Percentiles rank a stretch among this genome's conserved stretches.
Evolutionary conservation across 768 basidiomycete genomes (phyloP).

Genomic region (Neoboletus magnificus): DNA sequence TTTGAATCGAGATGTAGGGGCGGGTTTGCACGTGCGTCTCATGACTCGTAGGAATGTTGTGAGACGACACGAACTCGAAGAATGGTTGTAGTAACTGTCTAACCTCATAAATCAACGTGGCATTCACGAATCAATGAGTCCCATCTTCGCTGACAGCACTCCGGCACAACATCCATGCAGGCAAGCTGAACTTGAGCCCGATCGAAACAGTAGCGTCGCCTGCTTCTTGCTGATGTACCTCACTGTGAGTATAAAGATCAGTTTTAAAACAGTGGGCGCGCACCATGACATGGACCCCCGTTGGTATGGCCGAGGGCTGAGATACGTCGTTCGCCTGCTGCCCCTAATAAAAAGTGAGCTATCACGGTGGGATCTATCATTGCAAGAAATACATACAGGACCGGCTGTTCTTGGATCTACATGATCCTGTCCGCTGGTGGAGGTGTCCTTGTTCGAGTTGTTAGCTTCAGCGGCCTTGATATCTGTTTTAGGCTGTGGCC

Average conservation of each 20-base stretch:
- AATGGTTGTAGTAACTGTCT: background rate
- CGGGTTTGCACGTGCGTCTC: slow-evolving; percentile 41
- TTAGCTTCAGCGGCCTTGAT: background rate
- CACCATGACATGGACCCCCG: background rate
- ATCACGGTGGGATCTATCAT: background rate
- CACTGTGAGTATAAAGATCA: background rate
- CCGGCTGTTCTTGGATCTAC: background rate
- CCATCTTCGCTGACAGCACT: background rate
- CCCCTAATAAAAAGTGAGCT: background rate
- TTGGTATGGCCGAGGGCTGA: background rate
- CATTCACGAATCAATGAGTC: background rate
- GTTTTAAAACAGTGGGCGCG: background rate
- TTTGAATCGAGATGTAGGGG: slow-evolving; percentile 83
- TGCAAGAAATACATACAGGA: background rate
- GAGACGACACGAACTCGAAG: background rate
- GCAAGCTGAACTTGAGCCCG: background rate
- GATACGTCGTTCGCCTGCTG: background rate
- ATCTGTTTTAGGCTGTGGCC: background rate
- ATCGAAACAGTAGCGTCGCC: background rate
- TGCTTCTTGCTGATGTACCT: background rate
- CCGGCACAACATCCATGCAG: background rate
- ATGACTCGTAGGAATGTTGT: background rate
- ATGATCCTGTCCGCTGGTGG: background rate
- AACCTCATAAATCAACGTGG: no score
- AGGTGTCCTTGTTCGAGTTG: background rate